phyloP scores from a whole-genome alignment of 2,329 filamentous ascomycete species.

The Colletotrichum viniferum region DNA sequence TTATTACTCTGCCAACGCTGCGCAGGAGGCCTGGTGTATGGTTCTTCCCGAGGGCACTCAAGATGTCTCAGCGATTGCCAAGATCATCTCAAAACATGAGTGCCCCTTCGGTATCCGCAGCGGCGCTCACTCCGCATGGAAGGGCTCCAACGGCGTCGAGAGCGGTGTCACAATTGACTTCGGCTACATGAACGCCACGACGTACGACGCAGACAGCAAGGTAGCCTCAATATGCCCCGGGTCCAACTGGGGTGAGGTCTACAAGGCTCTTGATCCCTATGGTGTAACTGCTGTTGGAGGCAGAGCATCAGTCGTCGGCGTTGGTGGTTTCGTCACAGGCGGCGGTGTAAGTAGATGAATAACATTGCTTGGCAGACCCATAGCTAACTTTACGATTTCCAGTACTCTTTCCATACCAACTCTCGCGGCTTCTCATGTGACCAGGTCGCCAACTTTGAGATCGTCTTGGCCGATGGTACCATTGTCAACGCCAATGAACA shows the following conservation, averaged over 20 bases:
- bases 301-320: slow-evolving; percentile 27
- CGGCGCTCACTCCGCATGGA: slow-evolving; percentile 9
- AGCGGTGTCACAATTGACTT: slow-evolving; percentile 15
- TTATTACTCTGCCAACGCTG: slow-evolving; percentile 17
- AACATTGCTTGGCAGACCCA: background rate
- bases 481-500: slow-evolving; percentile 44
- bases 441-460: slow-evolving; percentile 43
- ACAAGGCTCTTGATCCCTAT: slow-evolving; percentile 22
- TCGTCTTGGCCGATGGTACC: slow-evolving; percentile 46
- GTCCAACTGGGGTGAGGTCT: slow-evolving; percentile 26
- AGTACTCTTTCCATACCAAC: slow-evolving; percentile 32
- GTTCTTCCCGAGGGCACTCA: background rate
- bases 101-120: slow-evolving; percentile 7
- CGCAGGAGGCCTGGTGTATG: slow-evolving; percentile 11
- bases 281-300: slow-evolving; percentile 26
- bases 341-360: slow-evolving; percentile 8
- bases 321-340: slow-evolving; percentile 28
- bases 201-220: slow-evolving; percentile 29
- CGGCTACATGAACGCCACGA: slow-evolving; percentile 33
- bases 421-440: slow-evolving; percentile 45
- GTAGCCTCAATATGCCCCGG: slow-evolving; percentile 34
- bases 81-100: slow-evolving; percentile 18
- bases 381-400: no score
- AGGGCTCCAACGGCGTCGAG: slow-evolving; percentile 5
- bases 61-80: slow-evolving; percentile 24